Conservation (phyloP, 2,329 filamentous ascomycete species). For the Orbilia quercus region DNA sequence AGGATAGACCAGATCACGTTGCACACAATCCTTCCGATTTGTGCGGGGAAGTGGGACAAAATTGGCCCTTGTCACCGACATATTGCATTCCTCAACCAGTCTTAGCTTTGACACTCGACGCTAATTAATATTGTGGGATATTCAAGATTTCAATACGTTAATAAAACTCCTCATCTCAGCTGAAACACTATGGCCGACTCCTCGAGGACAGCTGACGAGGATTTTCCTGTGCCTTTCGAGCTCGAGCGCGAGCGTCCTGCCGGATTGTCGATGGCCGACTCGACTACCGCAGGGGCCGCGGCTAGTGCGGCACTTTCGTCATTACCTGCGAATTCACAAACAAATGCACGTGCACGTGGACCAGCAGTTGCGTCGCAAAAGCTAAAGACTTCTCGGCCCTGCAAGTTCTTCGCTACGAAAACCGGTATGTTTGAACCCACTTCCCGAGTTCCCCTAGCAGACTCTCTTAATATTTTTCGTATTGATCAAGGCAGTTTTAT, state of each 20-base stretch:
- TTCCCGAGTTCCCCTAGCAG: conserved; percentile 46
- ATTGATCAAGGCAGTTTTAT: conserved; percentile 17
- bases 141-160: background rate
- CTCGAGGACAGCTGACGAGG: conserved; percentile 51
- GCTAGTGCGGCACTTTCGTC: conserved; percentile 41
- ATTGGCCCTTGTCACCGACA: conserved; percentile 24
- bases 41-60: conserved; percentile 54
- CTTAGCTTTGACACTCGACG: background rate
- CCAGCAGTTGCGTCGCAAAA: conserved; percentile 31
- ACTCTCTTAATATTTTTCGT: conserved; percentile 5
- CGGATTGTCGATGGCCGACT: conserved; percentile 36
- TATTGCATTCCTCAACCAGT: no score
- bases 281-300: conserved; percentile 17
- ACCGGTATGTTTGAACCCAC: conserved; percentile 43
- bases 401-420: conserved; percentile 52
- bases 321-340: conserved; percentile 34
- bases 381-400: conserved; percentile 33
- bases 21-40: conserved; percentile 51
- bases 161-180: conserved; percentile 6
- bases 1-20: conserved; percentile 48
- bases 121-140: no score
- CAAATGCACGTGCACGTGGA: conserved; percentile 39
- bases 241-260: conserved; percentile 43
- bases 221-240: conserved; percentile 50
- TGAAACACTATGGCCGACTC: conserved; percentile 48